Evolutionary conservation across 2,329 filamentous ascomycete species (phyloP), one percentile per base, ranked within the genome.

Genomic region (Fonsecaea nubica): DNA sequence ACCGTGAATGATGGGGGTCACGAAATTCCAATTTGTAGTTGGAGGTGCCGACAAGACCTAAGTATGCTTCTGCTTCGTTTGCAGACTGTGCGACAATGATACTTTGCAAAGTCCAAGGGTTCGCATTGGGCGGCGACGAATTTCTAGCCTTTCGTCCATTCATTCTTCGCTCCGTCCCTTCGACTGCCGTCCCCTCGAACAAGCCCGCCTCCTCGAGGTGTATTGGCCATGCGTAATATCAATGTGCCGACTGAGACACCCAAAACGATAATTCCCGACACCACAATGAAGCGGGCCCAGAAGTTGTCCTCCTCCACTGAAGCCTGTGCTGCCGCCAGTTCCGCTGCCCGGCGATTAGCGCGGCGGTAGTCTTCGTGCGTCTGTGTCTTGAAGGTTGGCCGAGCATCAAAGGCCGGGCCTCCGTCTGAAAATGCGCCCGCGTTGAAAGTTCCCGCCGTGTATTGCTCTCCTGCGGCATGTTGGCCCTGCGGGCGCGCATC

Each of bases 341-440:
- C 72, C 74, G 75, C 66, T 76, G 75, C 67, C 73, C 76, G 76
- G 75, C 84, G 77, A 21, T 80, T 76, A 73, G 82, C 75, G 73
- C 83, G 76, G 73, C 85, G 75, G 75, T 80, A 77, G 70, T 91
- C 86, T 72, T 90, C 84, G 38, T 84, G 81, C 58, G 85, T 82
- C 70, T 96, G 92, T 66, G 92, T 96, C 68, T 87, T 83, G 73
- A 88, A 87, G 78, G 97, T 93, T 9, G 85, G 84, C 50, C 80
- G 82, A 48, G 86, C 85, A 79, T 98, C 90, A 72, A 97, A 99
- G 80, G 97, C 59, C 3, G 66, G 55, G 10, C 63, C 69, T 15
- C 75, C 73, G 63, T 81, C 64, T 3, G 67, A 62, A 58, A 61
- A 71, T 18, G 69, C 65, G 35, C 63, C 59, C 3, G 71, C 52